Evolutionary conservation across 2,329 filamentous ascomycete species (phyloP).

Genomic region (Aspergillus awamori): DNA sequence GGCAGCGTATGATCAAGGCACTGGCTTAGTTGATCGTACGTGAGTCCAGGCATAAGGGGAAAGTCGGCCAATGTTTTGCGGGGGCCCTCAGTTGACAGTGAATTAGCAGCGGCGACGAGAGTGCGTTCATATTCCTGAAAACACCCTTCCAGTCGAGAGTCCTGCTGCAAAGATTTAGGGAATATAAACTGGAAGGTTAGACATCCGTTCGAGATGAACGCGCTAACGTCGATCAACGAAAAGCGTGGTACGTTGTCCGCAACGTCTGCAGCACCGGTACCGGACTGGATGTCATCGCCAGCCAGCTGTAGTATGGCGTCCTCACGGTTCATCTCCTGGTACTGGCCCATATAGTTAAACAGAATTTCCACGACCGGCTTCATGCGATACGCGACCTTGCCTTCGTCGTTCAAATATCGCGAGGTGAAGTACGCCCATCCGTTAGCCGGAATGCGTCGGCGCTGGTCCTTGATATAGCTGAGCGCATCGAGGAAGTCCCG

Average conservation of each 20-base stretch:
- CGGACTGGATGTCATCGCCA: not conserved
- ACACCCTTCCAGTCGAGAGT: not conserved
- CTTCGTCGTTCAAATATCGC: not conserved
- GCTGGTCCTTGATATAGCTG: conserved; percentile 9
- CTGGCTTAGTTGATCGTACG: not conserved
- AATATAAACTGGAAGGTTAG: not conserved
- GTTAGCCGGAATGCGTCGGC: conserved; percentile 1
- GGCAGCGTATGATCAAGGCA: not conserved
- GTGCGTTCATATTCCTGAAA: not conserved
- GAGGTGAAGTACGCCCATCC: conserved; percentile 12
- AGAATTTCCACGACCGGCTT: not conserved
- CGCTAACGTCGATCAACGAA: not conserved
- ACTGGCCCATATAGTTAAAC: conserved; percentile 11
- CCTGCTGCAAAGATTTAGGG: not conserved
- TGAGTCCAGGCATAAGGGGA: not conserved
- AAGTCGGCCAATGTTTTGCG: not conserved
- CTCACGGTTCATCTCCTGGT: conserved; percentile 5
- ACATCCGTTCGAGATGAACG: not conserved
- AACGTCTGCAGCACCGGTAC: not conserved
- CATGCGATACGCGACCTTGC: not conserved
- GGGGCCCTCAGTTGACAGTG: not conserved
- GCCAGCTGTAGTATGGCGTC: not conserved
- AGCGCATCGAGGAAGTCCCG: not conserved
- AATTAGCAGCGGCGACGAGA: not conserved
- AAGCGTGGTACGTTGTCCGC: not conserved